These are phyloP conservation scores for Sclerotinia nivalis DNA, from an alignment of 2,329 filamentous ascomycete species.

Conservation along the genomic window DNA sequence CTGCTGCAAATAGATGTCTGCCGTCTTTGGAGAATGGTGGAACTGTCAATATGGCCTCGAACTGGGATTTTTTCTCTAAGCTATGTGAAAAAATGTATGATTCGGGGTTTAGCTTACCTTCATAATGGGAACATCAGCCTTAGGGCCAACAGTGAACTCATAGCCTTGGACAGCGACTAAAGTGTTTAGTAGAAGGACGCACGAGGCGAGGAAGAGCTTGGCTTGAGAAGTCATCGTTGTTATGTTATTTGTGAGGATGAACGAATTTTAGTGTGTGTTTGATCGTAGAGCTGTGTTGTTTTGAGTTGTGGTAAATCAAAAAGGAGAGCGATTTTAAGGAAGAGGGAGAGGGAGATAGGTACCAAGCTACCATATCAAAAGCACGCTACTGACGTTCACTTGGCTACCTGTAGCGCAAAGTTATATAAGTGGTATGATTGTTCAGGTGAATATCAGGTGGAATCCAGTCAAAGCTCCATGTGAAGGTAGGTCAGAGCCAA, in stretches of 20 bases:
- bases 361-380: background rate
- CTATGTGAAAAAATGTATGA: background rate
- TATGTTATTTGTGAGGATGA: background rate
- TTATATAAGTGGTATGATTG: background rate
- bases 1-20: conserved; percentile 29
- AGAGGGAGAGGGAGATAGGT: background rate
- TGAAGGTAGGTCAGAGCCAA: background rate
- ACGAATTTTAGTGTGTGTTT: background rate
- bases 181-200: background rate
- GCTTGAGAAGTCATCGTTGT: background rate
- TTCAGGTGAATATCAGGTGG: background rate
- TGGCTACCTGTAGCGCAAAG: background rate
- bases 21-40: conserved; percentile 29
- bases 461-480: background rate
- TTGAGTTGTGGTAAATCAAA: background rate
- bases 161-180: conserved; percentile 1
- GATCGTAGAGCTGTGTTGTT: background rate
- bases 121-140: background rate
- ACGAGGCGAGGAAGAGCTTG: background rate
- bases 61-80: conserved; percentile 22
- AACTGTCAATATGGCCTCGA: conserved; percentile 29
- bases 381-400: background rate
- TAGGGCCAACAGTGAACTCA: background rate
- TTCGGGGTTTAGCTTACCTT: background rate
- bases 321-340: background rate